phyloP scores from a whole-genome alignment of 1,139 yeast species.

The Geotrichum phurueaensis region DNA sequence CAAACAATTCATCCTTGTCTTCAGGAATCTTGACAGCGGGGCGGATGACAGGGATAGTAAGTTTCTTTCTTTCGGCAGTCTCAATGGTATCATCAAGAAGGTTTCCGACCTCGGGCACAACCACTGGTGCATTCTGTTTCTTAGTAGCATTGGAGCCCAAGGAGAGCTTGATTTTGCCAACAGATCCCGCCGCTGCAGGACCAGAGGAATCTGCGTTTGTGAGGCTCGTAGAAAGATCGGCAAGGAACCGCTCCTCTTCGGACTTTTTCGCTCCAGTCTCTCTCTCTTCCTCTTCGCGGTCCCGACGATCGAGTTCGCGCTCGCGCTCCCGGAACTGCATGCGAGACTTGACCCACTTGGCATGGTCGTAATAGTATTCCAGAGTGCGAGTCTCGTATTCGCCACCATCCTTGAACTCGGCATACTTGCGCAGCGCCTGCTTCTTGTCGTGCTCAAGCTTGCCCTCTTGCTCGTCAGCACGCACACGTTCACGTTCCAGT shows the following conservation, averaged over 20 bases:
- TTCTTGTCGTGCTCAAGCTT: slow-evolving; percentile 21
- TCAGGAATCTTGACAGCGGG: slow-evolving; percentile 21
- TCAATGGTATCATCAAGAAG: slow-evolving; percentile 8
- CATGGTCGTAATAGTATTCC: slow-evolving; percentile 33
- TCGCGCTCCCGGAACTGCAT: slow-evolving; percentile 28
- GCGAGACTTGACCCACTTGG: slow-evolving; percentile 34
- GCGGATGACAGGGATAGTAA: background rate
- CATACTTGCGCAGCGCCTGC: slow-evolving; percentile 22
- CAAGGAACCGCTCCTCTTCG: background rate
- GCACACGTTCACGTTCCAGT: slow-evolving; percentile 23
- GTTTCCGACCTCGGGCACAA: slow-evolving; percentile 2
- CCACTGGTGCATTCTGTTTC: background rate
- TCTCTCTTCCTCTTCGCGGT: slow-evolving; percentile 25
- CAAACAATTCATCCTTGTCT: slow-evolving; percentile 23
- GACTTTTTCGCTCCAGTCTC: slow-evolving; percentile 18
- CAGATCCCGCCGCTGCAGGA: background rate
- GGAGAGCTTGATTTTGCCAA: slow-evolving; percentile 16
- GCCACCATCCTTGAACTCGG: slow-evolving; percentile 27
- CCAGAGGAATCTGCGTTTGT: background rate
- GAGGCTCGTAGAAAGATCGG: background rate
- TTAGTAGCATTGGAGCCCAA: slow-evolving; percentile 12
- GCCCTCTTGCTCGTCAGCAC: slow-evolving; percentile 22
- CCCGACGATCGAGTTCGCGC: slow-evolving; percentile 29
- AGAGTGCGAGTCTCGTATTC: slow-evolving; percentile 21
- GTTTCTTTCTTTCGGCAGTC: background rate